A percentile compares a stretch with the other conserved stretches of the same genome.
Conservation (phyloP, 495 filamentous ascomycete genomes). For the Daldinia vernicosa region DNA sequence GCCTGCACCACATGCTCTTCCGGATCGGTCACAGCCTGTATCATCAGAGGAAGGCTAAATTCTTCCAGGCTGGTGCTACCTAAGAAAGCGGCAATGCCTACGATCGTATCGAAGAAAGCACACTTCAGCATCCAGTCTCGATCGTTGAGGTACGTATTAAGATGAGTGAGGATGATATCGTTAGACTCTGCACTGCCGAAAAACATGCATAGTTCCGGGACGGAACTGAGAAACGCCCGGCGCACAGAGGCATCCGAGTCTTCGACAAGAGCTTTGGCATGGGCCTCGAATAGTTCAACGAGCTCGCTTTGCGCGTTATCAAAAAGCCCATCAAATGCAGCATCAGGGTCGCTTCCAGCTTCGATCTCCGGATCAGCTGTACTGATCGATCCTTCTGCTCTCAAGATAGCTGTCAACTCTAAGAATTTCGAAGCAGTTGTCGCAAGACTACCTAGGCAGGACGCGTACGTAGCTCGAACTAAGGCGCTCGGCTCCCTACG, state of each 20-base stretch:
- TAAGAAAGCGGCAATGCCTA: conserved; percentile 90
- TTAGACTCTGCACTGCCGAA: conserved; percentile 90
- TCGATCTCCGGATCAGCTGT: conserved; percentile 83
- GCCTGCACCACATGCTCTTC: conserved; percentile 96
- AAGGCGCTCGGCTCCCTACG: conserved; percentile 69
- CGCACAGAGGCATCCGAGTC: conserved; percentile 89
- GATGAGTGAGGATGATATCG: conserved; percentile 91
- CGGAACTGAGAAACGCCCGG: conserved; percentile 91
- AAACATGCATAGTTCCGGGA: conserved; percentile 91
- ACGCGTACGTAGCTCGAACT: conserved; percentile 89
- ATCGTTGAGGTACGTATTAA: conserved; percentile 98
- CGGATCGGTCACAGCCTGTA: conserved; percentile 93
- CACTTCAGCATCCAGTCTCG: conserved; percentile 96
- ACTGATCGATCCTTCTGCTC: conserved; percentile 83
- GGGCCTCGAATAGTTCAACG: conserved; percentile 79
- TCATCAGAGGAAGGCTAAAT: conserved; percentile 95
- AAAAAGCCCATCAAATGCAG: conserved; percentile 79
- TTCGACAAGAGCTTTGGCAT: conserved; percentile 89
- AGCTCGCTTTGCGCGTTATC: conserved; percentile 83
- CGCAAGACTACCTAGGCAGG: conserved; percentile 90
- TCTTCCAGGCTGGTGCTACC: conserved; percentile 90
- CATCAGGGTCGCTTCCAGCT: conserved; percentile 65
- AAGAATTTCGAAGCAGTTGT: conserved; percentile 85
- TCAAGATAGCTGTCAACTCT: conserved; percentile 87
- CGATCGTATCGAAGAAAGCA: conserved; percentile 94